A percentile compares a stretch with the other conserved stretches of the same genome.
phyloP scores from a whole-genome alignment of 306 rosid species.

The Cucurbita ficifolia region DNA sequence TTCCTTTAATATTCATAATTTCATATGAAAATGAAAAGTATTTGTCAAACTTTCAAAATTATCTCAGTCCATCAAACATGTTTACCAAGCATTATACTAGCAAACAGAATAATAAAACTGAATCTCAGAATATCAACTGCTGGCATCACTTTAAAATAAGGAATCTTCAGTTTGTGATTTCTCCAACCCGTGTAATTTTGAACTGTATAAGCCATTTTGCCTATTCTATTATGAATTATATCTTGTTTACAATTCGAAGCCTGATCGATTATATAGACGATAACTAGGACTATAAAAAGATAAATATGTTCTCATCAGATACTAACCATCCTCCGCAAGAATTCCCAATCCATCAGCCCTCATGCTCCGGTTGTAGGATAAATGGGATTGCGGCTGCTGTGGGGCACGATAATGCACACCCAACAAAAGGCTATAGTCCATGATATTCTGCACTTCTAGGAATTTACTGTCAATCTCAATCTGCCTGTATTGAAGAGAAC shows the following conservation, averaged over 20 bases:
- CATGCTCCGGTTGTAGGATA: constrained; percentile 24
- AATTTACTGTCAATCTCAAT: constrained; percentile 84
- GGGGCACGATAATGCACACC: constrained; percentile 99
- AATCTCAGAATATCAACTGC: background rate
- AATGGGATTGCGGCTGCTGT: constrained; percentile 42
- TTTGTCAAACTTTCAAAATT: background rate
- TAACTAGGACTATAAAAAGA: background rate
- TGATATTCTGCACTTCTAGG: constrained; percentile 76
- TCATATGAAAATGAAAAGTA: background rate
- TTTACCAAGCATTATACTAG: background rate
- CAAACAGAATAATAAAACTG: background rate
- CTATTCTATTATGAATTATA: background rate
- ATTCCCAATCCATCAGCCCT: constrained; percentile 61
- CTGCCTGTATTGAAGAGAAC: constrained; percentile 41
- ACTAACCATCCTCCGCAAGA: constrained; percentile 87
- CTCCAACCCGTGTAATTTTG: background rate
- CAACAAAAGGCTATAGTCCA: constrained; percentile 94
- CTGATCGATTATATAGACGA: background rate
- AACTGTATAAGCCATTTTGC: background rate
- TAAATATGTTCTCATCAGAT: background rate
- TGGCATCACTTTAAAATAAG: background rate
- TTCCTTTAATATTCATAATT: background rate
- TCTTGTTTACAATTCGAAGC: background rate
- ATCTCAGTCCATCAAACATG: background rate
- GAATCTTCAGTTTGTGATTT: background rate